Base-by-base conservation (phyloP, 2,329 filamentous ascomycete genomes). In the Cylindrodendrum hubeiense region DNA sequence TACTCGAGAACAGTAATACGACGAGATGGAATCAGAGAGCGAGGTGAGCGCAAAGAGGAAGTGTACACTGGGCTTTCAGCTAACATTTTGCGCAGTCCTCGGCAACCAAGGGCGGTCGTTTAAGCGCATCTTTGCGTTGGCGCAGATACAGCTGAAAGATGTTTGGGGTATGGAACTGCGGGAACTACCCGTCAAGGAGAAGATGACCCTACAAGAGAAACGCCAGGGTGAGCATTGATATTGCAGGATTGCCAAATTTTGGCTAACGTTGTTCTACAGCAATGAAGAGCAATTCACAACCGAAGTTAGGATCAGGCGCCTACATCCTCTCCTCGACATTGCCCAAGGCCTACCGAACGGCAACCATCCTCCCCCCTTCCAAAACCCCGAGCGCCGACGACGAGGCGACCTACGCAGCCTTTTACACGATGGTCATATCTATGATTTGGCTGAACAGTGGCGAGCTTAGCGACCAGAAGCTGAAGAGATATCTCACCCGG, bases 91-190 rank as follows among this genome's bases (percentile, higher is more conserved):
- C 2, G 3, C 26, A 90, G 93, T 97, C 1, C 88, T 97, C 10
- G 93, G 92, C 19, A 86, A 90, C 49, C 87, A 90, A 9, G 82
- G 89, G 7, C 85, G 91, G 33, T 83, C 89, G 37, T 98, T 98
- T 78, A 94, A 90, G 76, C 78, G 81, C 13, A 89, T 98, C 4
- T 98, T 97, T 74, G 87, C 88, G 0, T 83, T 87, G 43, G 93
- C 95, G 44, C 95, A 99, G 78, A 80, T 83, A 34, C 87, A 92
- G 70, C 82, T 99, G 39, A 84, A 86, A 51, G 81, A 82, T 2
- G 86, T 90, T 1, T 98, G 97, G 80, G 96, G 96, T n/a, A 97
- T 98, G 94, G 87, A 95, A 77, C 87, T 99, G 85, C 85, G 89
- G 4, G 95, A 98, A 80, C 84, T 98, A 53, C 94, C 96, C 0